Base-by-base conservation (phyloP, 176 grass and related monocot species). In the Oryza punctata region DNA sequence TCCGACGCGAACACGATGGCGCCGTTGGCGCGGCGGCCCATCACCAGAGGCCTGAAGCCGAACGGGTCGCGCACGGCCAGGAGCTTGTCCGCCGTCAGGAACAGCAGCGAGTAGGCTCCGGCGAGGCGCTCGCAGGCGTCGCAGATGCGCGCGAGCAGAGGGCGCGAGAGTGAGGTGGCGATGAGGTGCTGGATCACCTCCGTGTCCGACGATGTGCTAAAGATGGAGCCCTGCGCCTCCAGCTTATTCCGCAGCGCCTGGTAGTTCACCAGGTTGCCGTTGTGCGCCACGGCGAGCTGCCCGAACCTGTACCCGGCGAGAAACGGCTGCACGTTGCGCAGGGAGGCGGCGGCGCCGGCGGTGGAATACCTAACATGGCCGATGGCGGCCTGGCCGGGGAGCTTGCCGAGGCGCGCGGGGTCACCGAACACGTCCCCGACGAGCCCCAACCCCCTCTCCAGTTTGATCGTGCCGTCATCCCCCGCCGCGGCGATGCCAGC, bases 171-270 rank as follows among this genome's bases (percentile, higher is more conserved):
- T 32, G 93, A 94, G 9, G 91, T 87, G 24, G 93, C 93, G 86
- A 99, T 99, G 72, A 99, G 93, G 78, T 99, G 96, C 67, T 91
- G 88, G 84, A 99, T 91, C 21, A 99, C 93, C 96, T 99, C 96
- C 11, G 96, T 99, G 87, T 99, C 93, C 16, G 96, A 99, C 26
- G 91, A 84, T 52, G 94, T 92, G 73, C 91, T 99, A 38, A 99
- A 99, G 79, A 99, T 99, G 29, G 96, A 99, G 5, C 96, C 93
- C 12, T 87, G 85, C 16, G 84, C 85, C 89, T 99, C 93, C 8
- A 99, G 91, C 47, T 63, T 78, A 77, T 72, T 72, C 19, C 88
- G 91, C 65, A 99, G 91, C 35, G 81, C 63, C 6, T 49, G 67
- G 87, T 99, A 91, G 78, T 99, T 96, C 1, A 96, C 91, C 59